Conservation (phyloP, 139 green algal genomes). For the Chlorella sp. region DNA sequence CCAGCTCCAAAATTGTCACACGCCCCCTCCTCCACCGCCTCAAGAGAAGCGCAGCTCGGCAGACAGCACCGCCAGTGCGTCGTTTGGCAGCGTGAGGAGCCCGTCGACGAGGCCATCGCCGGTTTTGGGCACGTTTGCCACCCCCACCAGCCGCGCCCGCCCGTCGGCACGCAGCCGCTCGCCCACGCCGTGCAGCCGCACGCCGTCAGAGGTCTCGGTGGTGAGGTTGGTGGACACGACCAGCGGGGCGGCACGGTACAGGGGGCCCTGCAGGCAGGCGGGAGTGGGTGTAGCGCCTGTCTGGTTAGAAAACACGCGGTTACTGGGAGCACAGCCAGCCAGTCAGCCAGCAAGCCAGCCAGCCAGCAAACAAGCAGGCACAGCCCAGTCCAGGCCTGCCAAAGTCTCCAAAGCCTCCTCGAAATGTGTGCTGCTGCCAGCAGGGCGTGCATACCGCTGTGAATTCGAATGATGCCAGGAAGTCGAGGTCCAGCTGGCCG, state of each 20-base stretch:
- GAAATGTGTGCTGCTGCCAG: no score
- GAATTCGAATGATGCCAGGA: conserved; percentile 78
- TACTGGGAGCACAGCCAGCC: no score
- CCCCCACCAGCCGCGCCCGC: conserved; percentile 43
- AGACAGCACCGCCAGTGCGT: conserved; percentile 69
- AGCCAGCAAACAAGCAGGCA: no score
- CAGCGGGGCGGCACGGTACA: conserved; percentile 67
- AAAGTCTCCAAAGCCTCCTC: no score
- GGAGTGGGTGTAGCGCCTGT: no score
- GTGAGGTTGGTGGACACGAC: conserved; percentile 74
- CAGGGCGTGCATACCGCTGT: conserved; percentile 29
- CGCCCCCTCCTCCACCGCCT: not conserved
- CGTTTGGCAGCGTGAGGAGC: conserved; percentile 85
- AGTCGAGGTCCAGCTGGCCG: conserved; percentile 74
- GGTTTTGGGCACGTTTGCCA: conserved; percentile 66
- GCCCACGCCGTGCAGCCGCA: conserved; percentile 45
- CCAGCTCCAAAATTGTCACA: no score
- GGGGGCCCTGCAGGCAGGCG: not conserved
- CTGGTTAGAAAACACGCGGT: no score
- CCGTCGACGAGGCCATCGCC: conserved; percentile 73
- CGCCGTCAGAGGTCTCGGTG: conserved; percentile 63
- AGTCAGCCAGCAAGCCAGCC: no score
- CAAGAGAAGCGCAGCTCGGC: conserved; percentile 31
- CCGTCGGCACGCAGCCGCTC: conserved; percentile 39
- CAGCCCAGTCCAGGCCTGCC: no score